A percentile compares a stretch with the other conserved stretches of the same genome.
These are phyloP conservation scores for Ophiocordyceps camponoti-saundersi DNA, from an alignment of 2,329 filamentous ascomycete genomes.

Conservation along the genomic window DNA sequence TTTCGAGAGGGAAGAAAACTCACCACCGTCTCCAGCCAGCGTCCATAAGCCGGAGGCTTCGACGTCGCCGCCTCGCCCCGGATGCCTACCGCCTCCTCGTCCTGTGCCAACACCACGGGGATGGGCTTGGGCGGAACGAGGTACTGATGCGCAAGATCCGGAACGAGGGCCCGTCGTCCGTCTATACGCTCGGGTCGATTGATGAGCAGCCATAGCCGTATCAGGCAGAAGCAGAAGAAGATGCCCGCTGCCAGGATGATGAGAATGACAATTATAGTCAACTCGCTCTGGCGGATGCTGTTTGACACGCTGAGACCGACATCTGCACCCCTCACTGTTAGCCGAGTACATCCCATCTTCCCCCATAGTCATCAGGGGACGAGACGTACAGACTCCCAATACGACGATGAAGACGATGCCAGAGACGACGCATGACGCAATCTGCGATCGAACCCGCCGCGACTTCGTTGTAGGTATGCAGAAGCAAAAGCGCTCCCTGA, in stretches of 20 bases:
- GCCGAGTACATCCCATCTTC: neutral
- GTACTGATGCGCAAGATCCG: slow-evolving; percentile 43
- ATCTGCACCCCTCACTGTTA: slow-evolving; percentile 29
- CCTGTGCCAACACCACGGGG: slow-evolving; percentile 54
- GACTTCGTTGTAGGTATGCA: slow-evolving; percentile 41
- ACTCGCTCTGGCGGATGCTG: slow-evolving; percentile 46
- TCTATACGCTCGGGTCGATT: slow-evolving; percentile 25
- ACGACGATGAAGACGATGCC: slow-evolving; percentile 42
- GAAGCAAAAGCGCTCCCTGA: slow-evolving; percentile 24
- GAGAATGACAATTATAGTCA: slow-evolving; percentile 67
- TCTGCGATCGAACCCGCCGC: slow-evolving; percentile 32
- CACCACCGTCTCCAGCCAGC: slow-evolving; percentile 72
- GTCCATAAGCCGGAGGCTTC: slow-evolving; percentile 69
- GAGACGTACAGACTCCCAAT: slow-evolving; percentile 45
- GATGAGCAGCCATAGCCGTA: slow-evolving; percentile 54
- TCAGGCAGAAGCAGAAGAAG: slow-evolving; percentile 65
- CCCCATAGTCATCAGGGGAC: neutral
- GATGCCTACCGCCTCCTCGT: slow-evolving; percentile 49
- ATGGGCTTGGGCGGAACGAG: slow-evolving; percentile 58
- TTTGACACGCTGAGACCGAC: slow-evolving; percentile 53
- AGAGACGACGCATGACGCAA: slow-evolving; percentile 46
- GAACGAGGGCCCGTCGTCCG: slow-evolving; percentile 6
- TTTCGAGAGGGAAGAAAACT: too few species aligned
- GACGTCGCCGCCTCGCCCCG: slow-evolving; percentile 37
- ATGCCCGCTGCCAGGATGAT: slow-evolving; percentile 57